Evolutionary conservation across 352 stramenopile genomes (phyloP).

Genomic region (Phytophthora fragariaefolia): DNA sequence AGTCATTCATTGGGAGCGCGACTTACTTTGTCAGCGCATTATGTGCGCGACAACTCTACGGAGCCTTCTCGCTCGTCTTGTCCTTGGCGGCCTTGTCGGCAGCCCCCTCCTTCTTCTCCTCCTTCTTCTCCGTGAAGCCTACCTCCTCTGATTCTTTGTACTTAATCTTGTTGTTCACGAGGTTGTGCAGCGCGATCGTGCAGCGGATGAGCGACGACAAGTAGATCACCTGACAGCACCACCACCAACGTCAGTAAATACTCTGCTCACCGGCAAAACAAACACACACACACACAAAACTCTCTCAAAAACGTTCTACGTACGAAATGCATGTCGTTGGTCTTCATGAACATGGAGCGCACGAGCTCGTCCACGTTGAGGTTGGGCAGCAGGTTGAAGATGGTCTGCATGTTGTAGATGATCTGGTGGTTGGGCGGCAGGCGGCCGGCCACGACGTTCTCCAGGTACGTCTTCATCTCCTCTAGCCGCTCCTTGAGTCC

Average conservation of each 20-base stretch:
- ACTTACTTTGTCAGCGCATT: conserved; percentile 25
- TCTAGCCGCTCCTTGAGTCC: conserved; percentile 95
- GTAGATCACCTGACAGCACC: conserved; percentile 98
- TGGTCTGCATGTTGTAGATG: conserved; percentile 99
- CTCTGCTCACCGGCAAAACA: no score
- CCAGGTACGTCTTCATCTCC: conserved; percentile 98
- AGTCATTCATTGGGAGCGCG: conserved; percentile 33
- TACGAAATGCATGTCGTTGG: conserved; percentile 99
- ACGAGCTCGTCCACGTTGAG: conserved; percentile 98
- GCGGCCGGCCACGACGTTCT: conserved; percentile 89
- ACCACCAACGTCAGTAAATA: no score
- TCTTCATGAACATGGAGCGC: conserved; percentile 98
- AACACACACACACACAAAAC: conserved; percentile 11
- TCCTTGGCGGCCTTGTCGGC: conserved; percentile 47
- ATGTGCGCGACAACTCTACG: conserved; percentile 42
- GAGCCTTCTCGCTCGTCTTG: conserved; percentile 54
- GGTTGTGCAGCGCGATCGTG: conserved; percentile 98
- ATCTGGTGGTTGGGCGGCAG: conserved; percentile 92
- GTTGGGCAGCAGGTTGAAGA: conserved; percentile 99
- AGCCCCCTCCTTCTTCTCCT: conserved; percentile 27
- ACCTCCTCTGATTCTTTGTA: conserved; percentile 92
- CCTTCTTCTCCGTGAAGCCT: conserved; percentile 73
- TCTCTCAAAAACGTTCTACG: conserved; percentile 26
- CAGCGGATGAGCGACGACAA: conserved; percentile 97
- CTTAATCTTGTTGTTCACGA: conserved; percentile 99